Conservation (phyloP, 495 filamentous ascomycete species). For the Daldinia decipiens region DNA sequence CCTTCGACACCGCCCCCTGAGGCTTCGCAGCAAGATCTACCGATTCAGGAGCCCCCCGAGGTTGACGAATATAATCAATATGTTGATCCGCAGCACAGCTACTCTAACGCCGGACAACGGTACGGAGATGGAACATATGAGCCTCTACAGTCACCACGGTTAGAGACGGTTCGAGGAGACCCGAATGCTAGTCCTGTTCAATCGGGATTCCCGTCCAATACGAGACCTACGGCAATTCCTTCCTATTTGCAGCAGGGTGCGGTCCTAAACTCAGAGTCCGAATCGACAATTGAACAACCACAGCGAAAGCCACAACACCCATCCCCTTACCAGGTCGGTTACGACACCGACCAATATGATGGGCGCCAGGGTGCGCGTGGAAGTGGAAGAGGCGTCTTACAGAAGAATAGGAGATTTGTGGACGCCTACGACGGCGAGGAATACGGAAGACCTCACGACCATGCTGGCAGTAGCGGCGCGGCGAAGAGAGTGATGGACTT, state of each 20-base stretch:
- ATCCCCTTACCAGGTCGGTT: conserved; percentile 49
- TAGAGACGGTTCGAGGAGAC: conserved; percentile 31
- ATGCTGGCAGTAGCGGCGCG: conserved; percentile 83
- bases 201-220: conserved; percentile 38
- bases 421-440: conserved; percentile 88
- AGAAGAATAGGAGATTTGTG: conserved; percentile 89
- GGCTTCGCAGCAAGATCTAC: conserved; percentile 56
- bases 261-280: conserved; percentile 57
- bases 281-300: conserved; percentile 59
- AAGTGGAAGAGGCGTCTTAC: conserved; percentile 66
- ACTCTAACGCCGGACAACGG: conserved; percentile 46
- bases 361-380: conserved; percentile 46
- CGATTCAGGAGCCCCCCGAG: conserved; percentile 59
- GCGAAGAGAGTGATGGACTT: conserved; percentile 97
- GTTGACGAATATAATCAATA: conserved; percentile 54
- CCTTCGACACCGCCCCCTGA: conserved; percentile 51
- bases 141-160: conserved; percentile 49
- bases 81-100: conserved; percentile 47
- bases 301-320: conserved; percentile 47
- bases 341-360: conserved; percentile 52
- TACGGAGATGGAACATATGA: conserved; percentile 57
- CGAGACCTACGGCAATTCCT: conserved; percentile 49
- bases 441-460: conserved; percentile 66
- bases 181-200: conserved; percentile 46
- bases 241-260: conserved; percentile 57